phyloP scores from a whole-genome alignment of 345 rosid genomes.

The Eucalyptus curtisii region DNA sequence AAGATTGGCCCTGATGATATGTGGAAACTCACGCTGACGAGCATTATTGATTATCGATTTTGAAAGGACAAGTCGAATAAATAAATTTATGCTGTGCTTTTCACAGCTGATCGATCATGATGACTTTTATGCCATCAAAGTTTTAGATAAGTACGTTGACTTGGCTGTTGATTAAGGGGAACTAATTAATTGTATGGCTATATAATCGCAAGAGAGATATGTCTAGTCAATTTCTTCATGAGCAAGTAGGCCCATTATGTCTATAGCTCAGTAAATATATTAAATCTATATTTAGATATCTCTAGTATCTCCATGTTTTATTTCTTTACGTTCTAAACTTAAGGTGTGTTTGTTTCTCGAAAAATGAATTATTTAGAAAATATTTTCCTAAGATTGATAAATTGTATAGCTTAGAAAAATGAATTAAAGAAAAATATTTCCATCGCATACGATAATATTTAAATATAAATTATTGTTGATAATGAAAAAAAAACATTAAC shows the following conservation, averaged over 20 bases:
- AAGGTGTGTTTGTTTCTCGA: rapidly evolving
- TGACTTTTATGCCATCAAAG: not conserved
- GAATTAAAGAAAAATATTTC: not conserved
- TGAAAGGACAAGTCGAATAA: not conserved
- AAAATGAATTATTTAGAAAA: not conserved
- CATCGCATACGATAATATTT: not conserved
- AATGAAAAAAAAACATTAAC: too few species aligned
- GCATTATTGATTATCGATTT: not conserved
- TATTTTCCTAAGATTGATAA: not conserved
- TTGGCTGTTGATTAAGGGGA: not conserved
- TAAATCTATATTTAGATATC: not conserved
- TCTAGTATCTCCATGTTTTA: not conserved
- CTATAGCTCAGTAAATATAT: not conserved
- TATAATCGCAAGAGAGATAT: not conserved
- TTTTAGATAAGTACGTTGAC: not conserved
- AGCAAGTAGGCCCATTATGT: not conserved
- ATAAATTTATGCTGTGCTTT: not conserved
- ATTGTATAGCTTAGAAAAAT: not conserved
- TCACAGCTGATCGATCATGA: not conserved
- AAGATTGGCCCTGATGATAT: not conserved
- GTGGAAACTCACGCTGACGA: not conserved
- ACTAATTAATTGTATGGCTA: not conserved
- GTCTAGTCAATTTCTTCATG: not conserved
- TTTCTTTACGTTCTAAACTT: not conserved
- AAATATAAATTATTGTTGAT: not conserved